Base-by-base conservation (phyloP, 257 asterid species). In the Solanum peruvianum region DNA sequence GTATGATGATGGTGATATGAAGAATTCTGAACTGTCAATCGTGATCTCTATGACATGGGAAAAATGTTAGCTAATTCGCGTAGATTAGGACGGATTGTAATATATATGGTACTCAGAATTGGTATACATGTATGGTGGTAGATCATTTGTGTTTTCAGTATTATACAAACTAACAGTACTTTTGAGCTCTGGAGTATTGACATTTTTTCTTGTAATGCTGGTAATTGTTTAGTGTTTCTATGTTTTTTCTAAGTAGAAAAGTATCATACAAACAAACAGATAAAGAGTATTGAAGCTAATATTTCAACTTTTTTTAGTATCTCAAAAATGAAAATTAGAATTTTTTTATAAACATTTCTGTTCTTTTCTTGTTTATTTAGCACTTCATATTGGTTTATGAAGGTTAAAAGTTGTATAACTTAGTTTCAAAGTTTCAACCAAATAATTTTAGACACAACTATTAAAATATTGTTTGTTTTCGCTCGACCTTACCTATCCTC, bases 91-190 rank as follows among this genome's bases (percentile, higher is more conserved):
- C 62, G 87, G 72, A 67, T 86, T 86, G 89, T 90, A 91, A 84
- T 71, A 82, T 71, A 82, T 86, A 70, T 75, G 64, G 72, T 85
- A 47, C 45, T 80, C 67, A 84, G 88, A 87, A 83, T 73, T 78
- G 88, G 49, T 66, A 88, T 83, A 83, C 91, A 85, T 88, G 21
- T 71, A 35, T 76, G 89, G 75, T 76, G 89, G 75, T 84, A 72
- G 86, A 87, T 35, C 39, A 35, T 84, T 89, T 52, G 87, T 89
- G 87, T 66, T 78, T 83, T 83, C 81, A 83, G 78, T 86, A 82
- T 67, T 86, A 82, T 67, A 71, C 85, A 81, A 56, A 85, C 93
- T 89, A 89, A 93, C 93, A 85, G 11, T 73, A 73, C 77, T 81
- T 86, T 39, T 86, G 75, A 49, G 62, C 56, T 85, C 21, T 82